A percentile compares a stretch with the other conserved stretches of the same genome.
Evolutionary conservation across 2,329 filamentous ascomycete genomes (phyloP).

Genomic region (Curvularia lunata): DNA sequence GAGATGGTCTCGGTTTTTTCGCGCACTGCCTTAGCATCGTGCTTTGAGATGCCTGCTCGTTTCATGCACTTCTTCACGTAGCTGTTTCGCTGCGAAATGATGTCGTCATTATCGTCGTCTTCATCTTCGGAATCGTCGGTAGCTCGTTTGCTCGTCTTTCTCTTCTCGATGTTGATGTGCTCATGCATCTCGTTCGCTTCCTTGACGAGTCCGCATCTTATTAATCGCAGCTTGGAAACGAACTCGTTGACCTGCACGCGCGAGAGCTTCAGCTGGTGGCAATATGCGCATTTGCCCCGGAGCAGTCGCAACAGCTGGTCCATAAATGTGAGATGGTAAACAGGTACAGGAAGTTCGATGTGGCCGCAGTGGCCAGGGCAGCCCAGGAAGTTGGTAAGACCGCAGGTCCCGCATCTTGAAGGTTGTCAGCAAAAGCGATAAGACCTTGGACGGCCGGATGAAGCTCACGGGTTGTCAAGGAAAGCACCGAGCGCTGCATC

Average conservation of each 20-base stretch:
- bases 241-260: constrained; percentile 78
- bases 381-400: constrained; percentile 72
- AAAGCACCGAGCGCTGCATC: constrained; percentile 91
- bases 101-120: constrained; percentile 64
- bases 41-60: constrained; percentile 57
- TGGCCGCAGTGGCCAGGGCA: constrained; percentile 95
- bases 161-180: constrained; percentile 52
- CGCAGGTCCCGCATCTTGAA: constrained; percentile 88
- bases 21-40: constrained; percentile 55
- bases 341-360: constrained; percentile 89
- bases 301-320: constrained; percentile 87
- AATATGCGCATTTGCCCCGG: constrained; percentile 88
- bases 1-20: constrained; percentile 84
- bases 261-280: constrained; percentile 82
- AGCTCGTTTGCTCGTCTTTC: constrained; percentile 41
- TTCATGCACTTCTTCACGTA: constrained; percentile 79
- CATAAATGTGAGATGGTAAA: constrained; percentile 97
- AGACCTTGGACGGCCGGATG: background rate
- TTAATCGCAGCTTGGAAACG: constrained; percentile 80
- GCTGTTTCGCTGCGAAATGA: constrained; percentile 63
- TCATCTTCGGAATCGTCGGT: constrained; percentile 67
- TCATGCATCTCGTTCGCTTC: constrained; percentile 64
- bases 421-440: constrained; percentile 14
- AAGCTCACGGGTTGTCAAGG: constrained; percentile 77
- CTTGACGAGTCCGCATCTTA: constrained; percentile 81